A percentile compares a stretch with the other conserved stretches of the same genome.
These are phyloP conservation scores for Cyclostephanos tholiformis DNA, from an alignment of 108 stramenopile species.

Conservation along the genomic window DNA sequence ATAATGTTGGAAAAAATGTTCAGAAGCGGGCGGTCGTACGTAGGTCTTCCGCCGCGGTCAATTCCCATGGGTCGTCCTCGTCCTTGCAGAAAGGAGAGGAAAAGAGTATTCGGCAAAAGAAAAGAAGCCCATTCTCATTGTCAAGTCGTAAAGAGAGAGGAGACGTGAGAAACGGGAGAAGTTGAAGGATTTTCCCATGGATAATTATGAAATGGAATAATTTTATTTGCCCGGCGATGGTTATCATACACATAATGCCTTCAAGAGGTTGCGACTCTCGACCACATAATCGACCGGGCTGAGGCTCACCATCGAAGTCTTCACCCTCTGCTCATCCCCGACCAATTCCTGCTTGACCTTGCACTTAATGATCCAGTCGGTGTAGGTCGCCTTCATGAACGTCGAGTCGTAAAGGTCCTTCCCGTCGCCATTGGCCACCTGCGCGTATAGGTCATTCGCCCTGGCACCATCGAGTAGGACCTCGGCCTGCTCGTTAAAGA, in stretches of 20 bases:
- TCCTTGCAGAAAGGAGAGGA: neutral
- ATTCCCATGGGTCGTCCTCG: neutral
- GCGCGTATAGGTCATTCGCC: slow-evolving; percentile 76
- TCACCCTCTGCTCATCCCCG: slow-evolving; percentile 88
- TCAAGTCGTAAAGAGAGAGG: neutral
- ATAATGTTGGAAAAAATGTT: neutral
- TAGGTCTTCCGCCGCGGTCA: neutral
- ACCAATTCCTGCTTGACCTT: slow-evolving; percentile 93
- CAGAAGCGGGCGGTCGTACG: neutral
- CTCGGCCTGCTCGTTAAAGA: slow-evolving; percentile 91
- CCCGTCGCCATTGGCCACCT: slow-evolving; percentile 41
- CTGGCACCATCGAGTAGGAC: slow-evolving; percentile 70
- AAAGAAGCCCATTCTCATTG: neutral
- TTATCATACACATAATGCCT: slow-evolving; percentile 57
- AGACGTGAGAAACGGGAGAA: too few relatives aligned
- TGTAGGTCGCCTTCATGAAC: slow-evolving; percentile 76
- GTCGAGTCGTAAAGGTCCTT: slow-evolving; percentile 71
- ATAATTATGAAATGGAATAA: neutral
- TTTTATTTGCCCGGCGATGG: neutral
- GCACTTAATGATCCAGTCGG: slow-evolving; percentile 88
- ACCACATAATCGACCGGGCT: slow-evolving; percentile 79
- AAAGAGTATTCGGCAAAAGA: neutral
- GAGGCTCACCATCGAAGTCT: slow-evolving; percentile 76
- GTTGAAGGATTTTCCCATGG: too few relatives aligned
- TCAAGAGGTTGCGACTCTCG: slow-evolving; percentile 80